phyloP scores from a whole-genome alignment of 768 basidiomycete genomes.

The Trametopsis cervina region DNA sequence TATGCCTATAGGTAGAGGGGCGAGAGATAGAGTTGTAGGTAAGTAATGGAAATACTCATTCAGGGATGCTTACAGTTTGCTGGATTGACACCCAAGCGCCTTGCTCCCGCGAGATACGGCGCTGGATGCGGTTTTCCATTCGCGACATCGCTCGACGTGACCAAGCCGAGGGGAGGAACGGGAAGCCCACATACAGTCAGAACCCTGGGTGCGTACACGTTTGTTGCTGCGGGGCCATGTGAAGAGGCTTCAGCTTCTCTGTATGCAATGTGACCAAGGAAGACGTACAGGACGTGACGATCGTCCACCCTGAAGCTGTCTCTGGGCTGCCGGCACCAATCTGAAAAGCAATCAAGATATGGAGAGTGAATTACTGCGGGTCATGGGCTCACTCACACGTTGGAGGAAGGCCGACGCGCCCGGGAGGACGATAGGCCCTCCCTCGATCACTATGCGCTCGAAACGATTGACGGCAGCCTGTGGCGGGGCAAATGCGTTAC shows the following conservation, averaged over 20 bases:
- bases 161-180: slow-evolving; percentile 48
- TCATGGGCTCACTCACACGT: slow-evolving; percentile 31
- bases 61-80: slow-evolving; percentile 44
- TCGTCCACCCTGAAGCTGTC: slow-evolving; percentile 58
- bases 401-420: slow-evolving; percentile 54
- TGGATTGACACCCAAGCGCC: slow-evolving; percentile 46
- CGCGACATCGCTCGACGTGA: slow-evolving; percentile 67
- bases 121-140: slow-evolving; percentile 85
- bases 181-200: slow-evolving; percentile 57
- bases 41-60: no score
- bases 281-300: slow-evolving; percentile 70
- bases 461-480: slow-evolving; percentile 71
- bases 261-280: neutral
- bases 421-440: slow-evolving; percentile 57
- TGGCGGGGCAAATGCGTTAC: neutral
- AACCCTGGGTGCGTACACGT: slow-evolving; percentile 61
- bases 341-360: slow-evolving; percentile 5
- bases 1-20: slow-evolving; percentile 48
- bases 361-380: neutral
- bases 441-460: slow-evolving; percentile 65
- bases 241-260: neutral
- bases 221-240: slow-evolving; percentile 49
- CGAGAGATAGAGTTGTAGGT: neutral
- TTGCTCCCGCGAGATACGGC: slow-evolving; percentile 78
- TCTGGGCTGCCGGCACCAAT: slow-evolving; percentile 16